Percentiles rank a stretch among this genome's conserved stretches.
These are phyloP conservation scores for Daldinia childiae DNA, from an alignment of 495 filamentous ascomycete genomes.

Conservation along the genomic window DNA sequence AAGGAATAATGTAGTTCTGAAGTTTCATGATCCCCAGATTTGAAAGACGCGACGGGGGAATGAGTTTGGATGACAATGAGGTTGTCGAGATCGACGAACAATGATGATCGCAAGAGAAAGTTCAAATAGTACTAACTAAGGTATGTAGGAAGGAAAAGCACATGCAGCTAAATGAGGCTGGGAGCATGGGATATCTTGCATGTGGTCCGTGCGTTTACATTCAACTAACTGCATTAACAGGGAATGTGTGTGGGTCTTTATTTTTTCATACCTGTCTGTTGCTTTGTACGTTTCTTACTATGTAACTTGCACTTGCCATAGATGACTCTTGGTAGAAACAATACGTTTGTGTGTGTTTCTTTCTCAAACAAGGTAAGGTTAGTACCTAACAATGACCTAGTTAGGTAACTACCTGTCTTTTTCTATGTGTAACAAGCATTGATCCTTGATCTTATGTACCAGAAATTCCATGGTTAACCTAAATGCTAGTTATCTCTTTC, in stretches of 20 bases:
- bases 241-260: conserved; percentile 1
- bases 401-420: background rate
- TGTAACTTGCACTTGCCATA: background rate
- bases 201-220: conserved; percentile 8
- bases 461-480: background rate
- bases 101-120: conserved; percentile 37
- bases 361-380: too few relatives aligned
- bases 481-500: background rate
- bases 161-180: conserved; percentile 42
- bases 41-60: conserved; percentile 1
- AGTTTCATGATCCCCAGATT: conserved; percentile 2
- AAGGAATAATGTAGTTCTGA: background rate
- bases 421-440: background rate
- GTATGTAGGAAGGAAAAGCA: conserved; percentile 25
- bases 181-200: conserved; percentile 21
- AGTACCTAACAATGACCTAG: background rate
- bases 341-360: background rate
- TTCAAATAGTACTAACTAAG: conserved; percentile 8
- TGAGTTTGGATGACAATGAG: conserved; percentile 25
- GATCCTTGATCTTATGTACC: background rate
- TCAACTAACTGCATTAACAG: background rate
- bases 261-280: background rate
- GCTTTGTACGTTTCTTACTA: background rate
- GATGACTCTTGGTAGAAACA: background rate
- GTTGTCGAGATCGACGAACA: conserved; percentile 34